phyloP scores from a whole-genome alignment of 306 rosid genomes.

The Pyrus communis region DNA sequence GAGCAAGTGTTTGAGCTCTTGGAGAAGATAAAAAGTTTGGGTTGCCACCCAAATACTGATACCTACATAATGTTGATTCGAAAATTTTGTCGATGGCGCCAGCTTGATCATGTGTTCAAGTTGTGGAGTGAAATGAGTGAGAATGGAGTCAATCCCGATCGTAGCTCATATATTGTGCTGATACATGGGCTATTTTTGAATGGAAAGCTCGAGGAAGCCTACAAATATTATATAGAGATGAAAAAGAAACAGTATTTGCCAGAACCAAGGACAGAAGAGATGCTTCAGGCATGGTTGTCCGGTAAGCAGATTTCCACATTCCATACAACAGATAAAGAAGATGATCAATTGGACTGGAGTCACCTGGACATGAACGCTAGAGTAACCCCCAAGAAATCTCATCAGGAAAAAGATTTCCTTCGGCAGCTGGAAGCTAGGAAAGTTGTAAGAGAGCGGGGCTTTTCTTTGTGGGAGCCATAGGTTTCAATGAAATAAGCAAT shows the following conservation, averaged over 20 bases:
- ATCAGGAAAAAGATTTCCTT: slow-evolving; percentile 38
- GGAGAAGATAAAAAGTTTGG: slow-evolving; percentile 50
- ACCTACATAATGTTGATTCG: slow-evolving; percentile 85
- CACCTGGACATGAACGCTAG: slow-evolving; percentile 21
- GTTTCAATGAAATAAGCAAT: background rate
- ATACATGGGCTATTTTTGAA: slow-evolving; percentile 85
- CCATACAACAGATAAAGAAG: slow-evolving; percentile 16
- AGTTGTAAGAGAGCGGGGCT: slow-evolving; percentile 55
- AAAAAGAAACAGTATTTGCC: slow-evolving; percentile 62
- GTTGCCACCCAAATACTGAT: slow-evolving; percentile 61
- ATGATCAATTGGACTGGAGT: slow-evolving; percentile 19
- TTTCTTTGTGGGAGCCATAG: slow-evolving; percentile 74
- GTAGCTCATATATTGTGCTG: slow-evolving; percentile 71
- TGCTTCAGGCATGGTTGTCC: slow-evolving; percentile 71
- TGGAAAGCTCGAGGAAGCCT: slow-evolving; percentile 64
- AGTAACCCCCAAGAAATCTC: slow-evolving; percentile 22
- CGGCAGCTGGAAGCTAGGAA: slow-evolving; percentile 55
- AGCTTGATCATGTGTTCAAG: slow-evolving; percentile 58
- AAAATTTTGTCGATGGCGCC: slow-evolving; percentile 78
- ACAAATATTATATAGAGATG: slow-evolving; percentile 72
- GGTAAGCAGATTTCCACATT: slow-evolving; percentile 33
- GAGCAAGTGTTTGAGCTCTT: slow-evolving; percentile 62
- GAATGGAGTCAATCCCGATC: slow-evolving; percentile 55
- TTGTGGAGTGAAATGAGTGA: slow-evolving; percentile 71
- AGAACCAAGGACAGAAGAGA: slow-evolving; percentile 65